Evolutionary conservation across 1,139 yeast genomes (phyloP).

Genomic region (Blastobotrys serpentis): DNA sequence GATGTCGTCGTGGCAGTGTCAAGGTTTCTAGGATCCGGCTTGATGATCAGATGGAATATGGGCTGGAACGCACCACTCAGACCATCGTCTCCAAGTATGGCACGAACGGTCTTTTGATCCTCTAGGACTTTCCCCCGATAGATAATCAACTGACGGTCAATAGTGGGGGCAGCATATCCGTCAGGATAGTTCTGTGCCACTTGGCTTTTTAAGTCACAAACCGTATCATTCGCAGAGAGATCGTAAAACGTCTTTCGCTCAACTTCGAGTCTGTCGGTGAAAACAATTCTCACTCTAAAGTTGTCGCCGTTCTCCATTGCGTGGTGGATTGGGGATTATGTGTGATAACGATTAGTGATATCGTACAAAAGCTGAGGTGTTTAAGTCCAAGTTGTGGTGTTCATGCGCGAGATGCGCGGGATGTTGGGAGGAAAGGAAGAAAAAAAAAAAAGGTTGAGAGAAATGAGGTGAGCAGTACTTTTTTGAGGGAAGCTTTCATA

Average conservation of each 20-base stretch:
- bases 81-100: neutral
- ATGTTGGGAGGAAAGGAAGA: neutral
- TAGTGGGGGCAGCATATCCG: neutral
- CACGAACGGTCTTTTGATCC: constrained; percentile 3
- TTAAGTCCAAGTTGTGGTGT: neutral
- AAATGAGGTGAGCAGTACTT: neutral
- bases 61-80: neutral
- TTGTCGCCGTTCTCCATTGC: too few relatives aligned
- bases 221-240: neutral
- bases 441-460: neutral
- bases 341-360: neutral
- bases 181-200: constrained; percentile 1
- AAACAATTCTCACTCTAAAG: constrained; percentile 3
- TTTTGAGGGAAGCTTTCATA: too few relatives aligned
- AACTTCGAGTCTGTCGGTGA: constrained; percentile 1
- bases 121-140: constrained; percentile 12
- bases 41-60: constrained; percentile 13
- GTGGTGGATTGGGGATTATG: too few relatives aligned
- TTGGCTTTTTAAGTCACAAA: constrained; percentile 2
- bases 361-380: neutral
- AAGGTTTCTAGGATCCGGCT: neutral
- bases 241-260: neutral
- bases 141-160: constrained; percentile 9
- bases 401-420: constrained; percentile 1
- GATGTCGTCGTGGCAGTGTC: neutral